These are phyloP conservation scores for Ophiostoma ips DNA, from an alignment of 2,329 filamentous ascomycete species.

Conservation along the genomic window DNA sequence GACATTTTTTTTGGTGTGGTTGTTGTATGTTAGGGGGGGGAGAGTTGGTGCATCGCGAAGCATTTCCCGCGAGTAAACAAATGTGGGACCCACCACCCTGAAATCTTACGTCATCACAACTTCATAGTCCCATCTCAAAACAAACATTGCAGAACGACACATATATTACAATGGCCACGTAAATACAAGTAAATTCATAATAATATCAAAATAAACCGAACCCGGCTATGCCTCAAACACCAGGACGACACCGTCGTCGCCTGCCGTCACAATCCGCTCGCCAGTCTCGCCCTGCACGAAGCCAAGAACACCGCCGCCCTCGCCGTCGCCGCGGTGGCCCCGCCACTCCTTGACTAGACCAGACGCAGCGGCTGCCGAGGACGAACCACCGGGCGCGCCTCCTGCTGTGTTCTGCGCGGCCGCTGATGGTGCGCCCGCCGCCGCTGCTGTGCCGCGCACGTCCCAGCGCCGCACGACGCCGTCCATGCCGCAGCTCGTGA, in stretches of 20 bases:
- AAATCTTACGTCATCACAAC: too few species aligned
- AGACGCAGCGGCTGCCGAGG: background rate
- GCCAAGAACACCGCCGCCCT: conserved; percentile 76
- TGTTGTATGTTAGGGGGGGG: background rate
- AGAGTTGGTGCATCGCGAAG: too few species aligned
- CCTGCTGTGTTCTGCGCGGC: background rate
- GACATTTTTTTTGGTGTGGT: background rate
- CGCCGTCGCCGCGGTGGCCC: conserved; percentile 72
- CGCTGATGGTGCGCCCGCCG: background rate
- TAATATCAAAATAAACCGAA: too few species aligned
- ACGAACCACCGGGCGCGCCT: background rate
- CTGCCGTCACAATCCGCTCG: conserved; percentile 69
- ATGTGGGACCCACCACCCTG: too few species aligned
- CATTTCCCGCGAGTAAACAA: too few species aligned
- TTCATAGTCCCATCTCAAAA: too few species aligned
- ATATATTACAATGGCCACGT: background rate
- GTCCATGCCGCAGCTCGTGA: conserved; percentile 86
- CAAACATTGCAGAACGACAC: background rate
- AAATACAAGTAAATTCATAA: background rate
- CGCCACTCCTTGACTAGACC: conserved; percentile 78
- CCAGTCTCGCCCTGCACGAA: conserved; percentile 75
- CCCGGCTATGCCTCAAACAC: conserved; percentile 45
- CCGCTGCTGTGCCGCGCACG: conserved; percentile 33
- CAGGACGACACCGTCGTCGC: conserved; percentile 64
- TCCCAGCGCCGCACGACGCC: conserved; percentile 88